phyloP scores from a whole-genome alignment of 2,329 filamentous ascomycete genomes.

The Ceratocystis papillata region DNA sequence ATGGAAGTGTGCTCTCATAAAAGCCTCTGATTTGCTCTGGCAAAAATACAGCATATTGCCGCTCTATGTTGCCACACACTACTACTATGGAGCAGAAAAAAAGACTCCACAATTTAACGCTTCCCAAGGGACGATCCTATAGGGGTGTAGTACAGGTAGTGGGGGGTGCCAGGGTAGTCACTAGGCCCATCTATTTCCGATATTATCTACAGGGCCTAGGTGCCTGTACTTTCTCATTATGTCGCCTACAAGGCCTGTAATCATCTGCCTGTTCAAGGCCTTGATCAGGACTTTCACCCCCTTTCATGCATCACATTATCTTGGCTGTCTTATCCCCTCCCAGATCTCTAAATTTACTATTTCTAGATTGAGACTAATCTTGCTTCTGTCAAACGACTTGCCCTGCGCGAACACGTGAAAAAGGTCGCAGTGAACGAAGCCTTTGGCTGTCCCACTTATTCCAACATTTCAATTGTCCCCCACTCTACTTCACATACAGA shows the following conservation, averaged over 20 bases:
- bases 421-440: slow-evolving; percentile 7
- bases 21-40: slow-evolving; percentile 6
- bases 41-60: background rate
- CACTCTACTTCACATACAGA: no score
- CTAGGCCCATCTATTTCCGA: no score
- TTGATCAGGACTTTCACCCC: background rate
- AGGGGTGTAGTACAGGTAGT: background rate
- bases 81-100: background rate
- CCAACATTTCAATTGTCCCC: background rate
- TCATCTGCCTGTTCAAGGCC: background rate
- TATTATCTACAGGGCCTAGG: background rate
- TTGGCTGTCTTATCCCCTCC: background rate
- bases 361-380: background rate
- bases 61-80: no score
- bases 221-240: background rate
- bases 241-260: background rate
- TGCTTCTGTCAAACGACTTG: slow-evolving; percentile 2
- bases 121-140: slow-evolving; percentile 1
- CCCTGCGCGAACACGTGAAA: slow-evolving; percentile 5
- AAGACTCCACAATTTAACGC: slow-evolving; percentile 8
- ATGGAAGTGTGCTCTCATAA: background rate
- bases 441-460: background rate
- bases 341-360: background rate
- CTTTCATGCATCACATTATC: background rate
- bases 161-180: background rate